Conservation (phyloP, 371 early-diverging fungal species). For the Mucor ambiguus region DNA sequence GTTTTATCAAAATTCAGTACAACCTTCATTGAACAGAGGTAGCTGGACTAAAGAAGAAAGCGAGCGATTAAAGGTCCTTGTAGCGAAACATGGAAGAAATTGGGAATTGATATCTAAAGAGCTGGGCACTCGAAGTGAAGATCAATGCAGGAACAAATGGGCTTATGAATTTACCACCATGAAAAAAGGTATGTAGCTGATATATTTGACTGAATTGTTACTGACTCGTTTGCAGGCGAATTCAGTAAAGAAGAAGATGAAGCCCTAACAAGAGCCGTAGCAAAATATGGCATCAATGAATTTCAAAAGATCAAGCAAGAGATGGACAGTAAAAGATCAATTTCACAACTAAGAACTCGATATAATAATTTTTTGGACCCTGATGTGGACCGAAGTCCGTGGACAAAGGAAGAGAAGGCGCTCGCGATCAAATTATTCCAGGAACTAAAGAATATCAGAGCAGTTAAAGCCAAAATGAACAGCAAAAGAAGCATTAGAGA, state of each 20-base stretch:
- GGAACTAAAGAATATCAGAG: constrained; percentile 8
- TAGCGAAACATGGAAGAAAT: constrained; percentile 9
- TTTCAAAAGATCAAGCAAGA: constrained; percentile 22
- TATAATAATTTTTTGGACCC: constrained; percentile 39
- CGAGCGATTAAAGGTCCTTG: background rate
- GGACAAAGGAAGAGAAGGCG: constrained; percentile 39
- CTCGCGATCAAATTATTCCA: background rate
- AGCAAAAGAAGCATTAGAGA: constrained; percentile 20
- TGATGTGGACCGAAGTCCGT: constrained; percentile 38
- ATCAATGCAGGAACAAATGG: constrained; percentile 30
- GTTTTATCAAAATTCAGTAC: constrained; percentile 16
- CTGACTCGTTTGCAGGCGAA: constrained; percentile 10
- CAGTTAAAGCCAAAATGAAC: constrained; percentile 14
- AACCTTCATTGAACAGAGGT: constrained; percentile 17
- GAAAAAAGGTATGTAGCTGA: constrained; percentile 17
- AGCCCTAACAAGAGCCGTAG: constrained; percentile 12
- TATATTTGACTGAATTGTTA: background rate
- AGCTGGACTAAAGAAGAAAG: constrained; percentile 23
- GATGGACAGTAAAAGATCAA: constrained; percentile 16
- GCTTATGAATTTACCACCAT: constrained; percentile 15
- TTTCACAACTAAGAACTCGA: constrained; percentile 15
- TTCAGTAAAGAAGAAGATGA: constrained; percentile 26
- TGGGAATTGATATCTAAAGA: constrained; percentile 15
- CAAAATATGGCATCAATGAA: constrained; percentile 13
- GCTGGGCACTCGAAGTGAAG: constrained; percentile 16